Conservation (phyloP, 2,329 filamentous ascomycete genomes). For the Talaromyces sp. region DNA sequence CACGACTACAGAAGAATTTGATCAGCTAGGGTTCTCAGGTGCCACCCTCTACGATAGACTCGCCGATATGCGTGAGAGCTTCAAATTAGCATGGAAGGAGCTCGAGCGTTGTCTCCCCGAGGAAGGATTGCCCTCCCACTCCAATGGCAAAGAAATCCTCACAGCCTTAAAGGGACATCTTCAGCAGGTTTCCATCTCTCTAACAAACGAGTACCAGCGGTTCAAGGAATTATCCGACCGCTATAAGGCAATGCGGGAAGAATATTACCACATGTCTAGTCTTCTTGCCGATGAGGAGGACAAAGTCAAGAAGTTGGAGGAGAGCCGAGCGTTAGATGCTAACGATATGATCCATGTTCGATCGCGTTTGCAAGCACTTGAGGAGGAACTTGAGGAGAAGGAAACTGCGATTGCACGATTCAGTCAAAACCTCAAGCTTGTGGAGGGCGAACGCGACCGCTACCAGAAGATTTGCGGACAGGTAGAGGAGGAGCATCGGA, state of each 20-base stretch:
- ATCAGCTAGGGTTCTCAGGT: conserved; percentile 39
- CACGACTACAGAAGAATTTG: conserved; percentile 35
- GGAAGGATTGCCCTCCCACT: conserved; percentile 39
- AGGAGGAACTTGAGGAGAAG: conserved; percentile 40
- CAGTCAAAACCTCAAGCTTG: conserved; percentile 36
- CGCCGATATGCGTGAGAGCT: conserved; percentile 35
- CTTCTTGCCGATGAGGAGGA: conserved; percentile 37
- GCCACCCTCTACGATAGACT: conserved; percentile 31
- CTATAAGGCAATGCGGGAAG: conserved; percentile 40
- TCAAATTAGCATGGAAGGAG: conserved; percentile 43
- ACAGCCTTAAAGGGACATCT: conserved; percentile 40
- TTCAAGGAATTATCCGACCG: conserved; percentile 35
- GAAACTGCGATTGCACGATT: conserved; percentile 40
- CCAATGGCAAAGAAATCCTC: conserved; percentile 39
- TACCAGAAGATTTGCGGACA: neutral
- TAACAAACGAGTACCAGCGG: conserved; percentile 32
- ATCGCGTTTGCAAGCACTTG: conserved; percentile 42
- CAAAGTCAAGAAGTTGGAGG: conserved; percentile 38
- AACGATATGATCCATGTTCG: conserved; percentile 45
- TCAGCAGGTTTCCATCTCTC: conserved; percentile 31
- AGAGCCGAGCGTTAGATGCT: conserved; percentile 40
- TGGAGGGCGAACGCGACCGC: neutral
- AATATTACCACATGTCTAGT: conserved; percentile 43
- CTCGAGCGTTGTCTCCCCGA: conserved; percentile 45
- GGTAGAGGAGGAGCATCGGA: conserved; percentile 39